A percentile compares a stretch with the other conserved stretches of the same genome.
phyloP scores from a whole-genome alignment of 805 yeast genomes.

The Jamesozyma hellenica region DNA sequence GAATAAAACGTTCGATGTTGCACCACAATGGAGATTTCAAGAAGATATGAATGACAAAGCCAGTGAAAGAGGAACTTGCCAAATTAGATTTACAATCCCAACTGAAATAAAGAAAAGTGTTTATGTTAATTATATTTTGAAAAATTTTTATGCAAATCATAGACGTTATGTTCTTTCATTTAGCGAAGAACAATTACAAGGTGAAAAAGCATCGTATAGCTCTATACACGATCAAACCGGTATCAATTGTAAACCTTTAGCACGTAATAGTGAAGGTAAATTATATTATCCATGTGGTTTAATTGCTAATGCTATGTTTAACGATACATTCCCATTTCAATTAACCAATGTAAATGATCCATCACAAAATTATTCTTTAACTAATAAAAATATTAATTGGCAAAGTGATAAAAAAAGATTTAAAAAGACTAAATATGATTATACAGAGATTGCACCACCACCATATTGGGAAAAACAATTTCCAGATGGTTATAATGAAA shows the following conservation, averaged over 20 bases:
- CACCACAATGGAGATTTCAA: slow-evolving; percentile 62
- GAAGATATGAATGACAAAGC: slow-evolving; percentile 37
- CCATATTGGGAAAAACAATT: slow-evolving; percentile 75
- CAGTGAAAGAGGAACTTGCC: slow-evolving; percentile 51
- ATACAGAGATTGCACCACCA: slow-evolving; percentile 78
- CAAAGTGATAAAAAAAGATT: slow-evolving; percentile 60
- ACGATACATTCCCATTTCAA: slow-evolving; percentile 60
- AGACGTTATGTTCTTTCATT: slow-evolving; percentile 84
- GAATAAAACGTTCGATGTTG: slow-evolving; percentile 27
- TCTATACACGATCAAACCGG: slow-evolving; percentile 42
- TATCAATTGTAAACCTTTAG: slow-evolving; percentile 56
- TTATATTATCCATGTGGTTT: slow-evolving; percentile 90
- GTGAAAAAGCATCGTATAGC: slow-evolving; percentile 50
- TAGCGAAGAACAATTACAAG: slow-evolving; percentile 77
- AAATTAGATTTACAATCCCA: slow-evolving; percentile 66
- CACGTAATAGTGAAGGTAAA: slow-evolving; percentile 40
- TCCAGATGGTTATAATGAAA: slow-evolving; percentile 84
- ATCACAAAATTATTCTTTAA: slow-evolving; percentile 27
- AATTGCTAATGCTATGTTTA: slow-evolving; percentile 85
- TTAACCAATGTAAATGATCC: slow-evolving; percentile 30
- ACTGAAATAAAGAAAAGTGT: slow-evolving; percentile 62
- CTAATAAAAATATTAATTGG: slow-evolving; percentile 73
- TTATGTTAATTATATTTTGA: slow-evolving; percentile 68
- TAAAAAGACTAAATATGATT: slow-evolving; percentile 59
- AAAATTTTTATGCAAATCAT: slow-evolving; percentile 89